phyloP scores from a whole-genome alignment of 1,284 basidiomycete species.

The Marasmius oreades region DNA sequence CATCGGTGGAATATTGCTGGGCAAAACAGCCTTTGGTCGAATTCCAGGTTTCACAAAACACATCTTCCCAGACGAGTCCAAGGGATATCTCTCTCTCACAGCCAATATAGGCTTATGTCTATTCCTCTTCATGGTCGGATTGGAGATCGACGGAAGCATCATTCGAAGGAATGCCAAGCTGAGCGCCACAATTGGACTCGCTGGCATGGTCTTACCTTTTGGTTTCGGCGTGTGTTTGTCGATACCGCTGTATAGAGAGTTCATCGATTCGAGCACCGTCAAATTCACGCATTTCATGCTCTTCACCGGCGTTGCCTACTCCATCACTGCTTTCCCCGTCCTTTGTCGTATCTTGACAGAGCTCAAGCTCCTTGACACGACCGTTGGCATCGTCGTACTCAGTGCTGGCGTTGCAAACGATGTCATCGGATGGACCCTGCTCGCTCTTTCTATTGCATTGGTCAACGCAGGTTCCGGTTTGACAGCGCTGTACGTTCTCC shows the following conservation, averaged over 20 bases:
- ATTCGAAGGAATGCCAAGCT: conserved; percentile 51
- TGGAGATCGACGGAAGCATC: conserved; percentile 52
- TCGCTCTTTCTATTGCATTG: conserved; percentile 86
- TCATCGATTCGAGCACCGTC: conserved; percentile 56
- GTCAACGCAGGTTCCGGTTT: conserved; percentile 79
- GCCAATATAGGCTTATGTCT: conserved; percentile 94
- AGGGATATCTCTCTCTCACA: conserved; percentile 80
- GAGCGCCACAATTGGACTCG: conserved; percentile 48
- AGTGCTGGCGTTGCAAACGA: conserved; percentile 95
- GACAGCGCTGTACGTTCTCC: conserved; percentile 79
- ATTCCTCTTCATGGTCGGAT: conserved; percentile 89
- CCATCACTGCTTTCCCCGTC: conserved; percentile 93
- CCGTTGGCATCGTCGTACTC: conserved; percentile 90
- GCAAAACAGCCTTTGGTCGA: conserved; percentile 70
- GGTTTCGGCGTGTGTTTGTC: conserved; percentile 83
- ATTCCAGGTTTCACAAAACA: conserved; percentile 79
- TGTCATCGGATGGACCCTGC: conserved; percentile 70
- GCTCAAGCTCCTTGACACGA: conserved; percentile 84
- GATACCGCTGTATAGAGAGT: conserved; percentile 76
- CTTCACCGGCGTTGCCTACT: conserved; percentile 88
- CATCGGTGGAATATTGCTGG: conserved; percentile 86
- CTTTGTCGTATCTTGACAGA: conserved; percentile 87
- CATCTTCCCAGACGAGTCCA: conserved; percentile 75
- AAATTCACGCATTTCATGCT: conserved; percentile 88
- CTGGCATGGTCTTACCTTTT: conserved; percentile 78